phyloP scores from a whole-genome alignment of 1,139 yeast genomes.

The Arxiozyma telluris region DNA sequence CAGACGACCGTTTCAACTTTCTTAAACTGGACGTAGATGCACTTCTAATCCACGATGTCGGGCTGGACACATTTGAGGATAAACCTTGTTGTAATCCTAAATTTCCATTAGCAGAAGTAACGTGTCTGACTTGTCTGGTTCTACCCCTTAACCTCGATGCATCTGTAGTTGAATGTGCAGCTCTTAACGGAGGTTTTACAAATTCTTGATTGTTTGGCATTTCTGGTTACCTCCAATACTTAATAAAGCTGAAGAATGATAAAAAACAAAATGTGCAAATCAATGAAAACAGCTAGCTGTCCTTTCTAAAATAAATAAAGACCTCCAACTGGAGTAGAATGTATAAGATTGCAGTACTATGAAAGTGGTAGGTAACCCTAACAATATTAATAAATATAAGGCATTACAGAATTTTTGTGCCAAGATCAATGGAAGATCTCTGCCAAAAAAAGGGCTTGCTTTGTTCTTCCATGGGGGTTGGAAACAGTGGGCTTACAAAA shows the following conservation, averaged over 20 bases:
- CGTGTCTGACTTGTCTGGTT: conserved; percentile 5
- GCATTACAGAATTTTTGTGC: background rate
- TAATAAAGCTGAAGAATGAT: too few species aligned
- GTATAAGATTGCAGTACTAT: background rate
- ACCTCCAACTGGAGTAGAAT: background rate
- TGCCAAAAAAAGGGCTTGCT: background rate
- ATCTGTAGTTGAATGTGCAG: conserved; percentile 1
- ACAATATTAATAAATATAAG: too few species aligned
- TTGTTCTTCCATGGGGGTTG: background rate
- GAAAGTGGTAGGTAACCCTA: background rate
- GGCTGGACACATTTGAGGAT: conserved; percentile 1
- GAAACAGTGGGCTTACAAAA: background rate
- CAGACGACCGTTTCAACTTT: conserved; percentile 7
- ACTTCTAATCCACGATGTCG: conserved; percentile 17
- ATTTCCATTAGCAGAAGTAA: background rate
- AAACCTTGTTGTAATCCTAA: background rate
- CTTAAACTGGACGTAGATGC: conserved; percentile 16
- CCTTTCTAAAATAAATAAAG: too few species aligned
- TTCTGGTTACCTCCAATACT: too few species aligned
- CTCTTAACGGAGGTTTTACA: conserved; percentile 1
- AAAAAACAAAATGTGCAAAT: too few species aligned
- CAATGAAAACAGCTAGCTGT: background rate
- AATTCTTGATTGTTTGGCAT: background rate
- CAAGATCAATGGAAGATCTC: background rate
- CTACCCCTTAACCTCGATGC: conserved; percentile 4